Evolutionary conservation across 2,329 filamentous ascomycete genomes (phyloP), one percentile per base, ranked within the genome.

Genomic region (Cylindrodendrum hubeiense): DNA sequence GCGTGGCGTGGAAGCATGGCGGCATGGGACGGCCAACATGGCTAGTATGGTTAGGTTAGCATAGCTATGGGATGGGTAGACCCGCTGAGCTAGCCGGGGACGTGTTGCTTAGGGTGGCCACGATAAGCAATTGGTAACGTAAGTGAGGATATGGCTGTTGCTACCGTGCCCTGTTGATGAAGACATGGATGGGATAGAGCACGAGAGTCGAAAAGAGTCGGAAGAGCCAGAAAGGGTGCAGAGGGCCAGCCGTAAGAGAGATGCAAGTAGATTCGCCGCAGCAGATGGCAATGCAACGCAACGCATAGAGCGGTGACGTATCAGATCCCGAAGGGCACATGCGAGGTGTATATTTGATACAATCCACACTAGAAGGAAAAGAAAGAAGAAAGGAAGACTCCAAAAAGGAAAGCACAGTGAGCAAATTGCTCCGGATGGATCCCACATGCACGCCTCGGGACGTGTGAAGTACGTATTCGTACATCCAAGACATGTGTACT

Each of bases 11-110:
- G 59, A 34, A 56, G 26, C 56, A 52, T 60, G 56, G 59, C 43
- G 56, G 59, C 43, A 55, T 28, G 34, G 52, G 17, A 56, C 30
- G 26, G 47, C 22, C 5, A 30, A 26, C 24, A 50, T 51, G 56
- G 56, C 54, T 44, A 51, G 37, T 33, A 59, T 49, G 41, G 58
- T 44, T 60, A 54, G 41, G 58, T 44, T 60, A 54, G 39, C 53
- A 54, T 54, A 49, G 49, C 37, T 39, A 22, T 51, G 56, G 49
- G 55, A 24, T 50, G 57, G 19, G 28, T 28, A 60, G 54, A 57
- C 54, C 53, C 49, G 56, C 47, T 24, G 55, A 41, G 46, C 33
- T 59, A 50, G 58, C 26, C 30, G 44, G 41, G 50, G 13, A 21
- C 17, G 22, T 39, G 37, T 44, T 44, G 52, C 12, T 54, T 56